These are phyloP conservation scores for Syzygium jambos DNA, from an alignment of 345 rosid species.

Conservation along the genomic window DNA sequence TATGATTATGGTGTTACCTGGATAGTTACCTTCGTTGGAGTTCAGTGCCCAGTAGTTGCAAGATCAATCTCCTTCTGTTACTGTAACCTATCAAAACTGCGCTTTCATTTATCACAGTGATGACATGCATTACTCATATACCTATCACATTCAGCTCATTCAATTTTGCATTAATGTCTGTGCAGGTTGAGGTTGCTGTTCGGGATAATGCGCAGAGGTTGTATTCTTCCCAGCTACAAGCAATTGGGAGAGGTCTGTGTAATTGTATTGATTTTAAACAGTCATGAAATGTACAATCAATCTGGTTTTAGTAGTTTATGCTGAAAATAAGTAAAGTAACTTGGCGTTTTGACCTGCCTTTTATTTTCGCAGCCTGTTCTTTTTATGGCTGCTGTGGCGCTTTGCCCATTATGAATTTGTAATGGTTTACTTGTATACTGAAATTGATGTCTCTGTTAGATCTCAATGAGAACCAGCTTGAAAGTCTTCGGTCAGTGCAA, in stretches of 20 bases:
- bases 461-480: conserved; percentile 55
- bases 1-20: not conserved
- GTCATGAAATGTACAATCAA: not conserved
- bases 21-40: not conserved
- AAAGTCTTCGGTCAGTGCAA: conserved; percentile 70
- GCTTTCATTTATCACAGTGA: not conserved
- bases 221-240: conserved; percentile 60
- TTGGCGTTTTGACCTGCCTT: not conserved
- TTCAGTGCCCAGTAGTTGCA: not conserved
- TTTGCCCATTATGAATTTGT: not conserved
- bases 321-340: not conserved
- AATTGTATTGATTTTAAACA: not conserved
- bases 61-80: not conserved
- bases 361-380: not conserved
- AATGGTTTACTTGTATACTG: not conserved
- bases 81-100: not conserved
- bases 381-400: not conserved
- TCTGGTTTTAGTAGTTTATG: not conserved
- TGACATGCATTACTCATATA: not conserved
- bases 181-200: conserved; percentile 88
- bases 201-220: conserved; percentile 93
- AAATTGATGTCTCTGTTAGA: conserved; percentile 24
- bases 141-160: not conserved
- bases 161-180: not conserved
- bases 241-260: conserved; percentile 65